These are phyloP conservation scores for Pseudocercospora vitis DNA, from an alignment of 2,329 filamentous ascomycete species.

Conservation along the genomic window DNA sequence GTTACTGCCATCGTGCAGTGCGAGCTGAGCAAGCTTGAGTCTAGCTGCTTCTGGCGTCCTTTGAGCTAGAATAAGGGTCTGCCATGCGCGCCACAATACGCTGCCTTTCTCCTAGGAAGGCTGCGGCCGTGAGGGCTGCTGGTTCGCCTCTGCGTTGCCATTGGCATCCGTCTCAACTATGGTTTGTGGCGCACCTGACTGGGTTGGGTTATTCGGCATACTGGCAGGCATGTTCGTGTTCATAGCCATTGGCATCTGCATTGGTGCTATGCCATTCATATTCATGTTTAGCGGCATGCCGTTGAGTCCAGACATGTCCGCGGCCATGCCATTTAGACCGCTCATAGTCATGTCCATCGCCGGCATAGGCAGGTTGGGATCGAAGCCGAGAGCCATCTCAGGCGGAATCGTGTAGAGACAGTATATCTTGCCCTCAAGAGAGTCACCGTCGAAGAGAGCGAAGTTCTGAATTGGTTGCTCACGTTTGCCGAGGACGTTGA, in stretches of 20 bases:
- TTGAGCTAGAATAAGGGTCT: background rate
- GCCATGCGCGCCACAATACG: background rate
- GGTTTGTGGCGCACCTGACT: background rate
- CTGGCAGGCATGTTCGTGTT: conserved; percentile 6
- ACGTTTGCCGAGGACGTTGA: conserved; percentile 86
- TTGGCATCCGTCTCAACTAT: background rate
- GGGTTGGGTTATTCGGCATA: background rate
- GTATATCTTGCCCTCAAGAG: conserved; percentile 75
- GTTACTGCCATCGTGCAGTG: background rate
- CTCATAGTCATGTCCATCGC: conserved; percentile 6
- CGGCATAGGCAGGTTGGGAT: conserved; percentile 13
- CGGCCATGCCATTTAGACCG: conserved; percentile 6
- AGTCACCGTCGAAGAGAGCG: conserved; percentile 84
- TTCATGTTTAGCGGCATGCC: conserved; percentile 9
- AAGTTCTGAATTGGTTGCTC: conserved; percentile 97
- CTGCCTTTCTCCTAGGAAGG: conserved; percentile 6
- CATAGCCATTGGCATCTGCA: conserved; percentile 2
- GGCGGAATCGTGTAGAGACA: conserved; percentile 53
- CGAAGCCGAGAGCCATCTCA: conserved; percentile 25
- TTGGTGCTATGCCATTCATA: conserved; percentile 10
- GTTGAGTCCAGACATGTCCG: conserved; percentile 9
- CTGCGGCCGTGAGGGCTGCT: conserved; percentile 7
- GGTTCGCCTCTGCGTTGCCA: background rate
- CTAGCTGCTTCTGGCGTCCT: background rate
- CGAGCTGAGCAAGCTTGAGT: background rate